Percentiles rank a stretch among this genome's conserved stretches.
These are phyloP conservation scores for Ambrosia artemisiifolia DNA, from an alignment of 129 eudicot genomes.

Conservation along the genomic window DNA sequence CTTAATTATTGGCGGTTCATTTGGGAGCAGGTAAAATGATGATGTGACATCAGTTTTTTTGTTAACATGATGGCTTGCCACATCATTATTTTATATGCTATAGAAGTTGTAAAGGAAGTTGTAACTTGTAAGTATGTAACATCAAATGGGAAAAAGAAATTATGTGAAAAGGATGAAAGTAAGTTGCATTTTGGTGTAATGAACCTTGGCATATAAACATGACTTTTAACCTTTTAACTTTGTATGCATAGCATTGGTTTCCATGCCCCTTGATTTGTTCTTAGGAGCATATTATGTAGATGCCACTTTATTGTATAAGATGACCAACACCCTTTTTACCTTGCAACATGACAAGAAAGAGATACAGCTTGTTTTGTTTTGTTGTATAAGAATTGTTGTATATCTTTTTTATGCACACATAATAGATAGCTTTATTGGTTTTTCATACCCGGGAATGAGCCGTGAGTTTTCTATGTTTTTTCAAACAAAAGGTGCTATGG, in stretches of 20 bases:
- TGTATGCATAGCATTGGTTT: not conserved
- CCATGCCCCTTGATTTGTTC: not conserved
- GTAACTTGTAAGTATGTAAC: no score
- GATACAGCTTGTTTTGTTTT: not conserved
- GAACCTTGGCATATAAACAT: not conserved
- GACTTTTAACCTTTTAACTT: not conserved
- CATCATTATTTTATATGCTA: no score
- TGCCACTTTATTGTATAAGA: not conserved
- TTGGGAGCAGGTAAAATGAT: no score
- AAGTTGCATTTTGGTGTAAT: not conserved
- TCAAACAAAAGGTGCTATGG: conserved; percentile 61
- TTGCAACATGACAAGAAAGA: not conserved
- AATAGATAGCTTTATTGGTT: not conserved
- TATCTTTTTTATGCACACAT: not conserved
- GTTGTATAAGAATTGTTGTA: not conserved
- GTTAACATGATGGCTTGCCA: no score
- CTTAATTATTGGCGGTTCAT: no score
- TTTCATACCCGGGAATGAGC: not conserved
- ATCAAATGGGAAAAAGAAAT: not conserved
- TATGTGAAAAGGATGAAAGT: not conserved
- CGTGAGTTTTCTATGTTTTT: not conserved
- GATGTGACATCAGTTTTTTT: no score
- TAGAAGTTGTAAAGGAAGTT: no score
- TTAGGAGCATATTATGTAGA: not conserved
- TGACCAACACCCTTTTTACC: not conserved